phyloP scores from a whole-genome alignment of 139 green algal species.

The Chlamydomonas applanata region DNA sequence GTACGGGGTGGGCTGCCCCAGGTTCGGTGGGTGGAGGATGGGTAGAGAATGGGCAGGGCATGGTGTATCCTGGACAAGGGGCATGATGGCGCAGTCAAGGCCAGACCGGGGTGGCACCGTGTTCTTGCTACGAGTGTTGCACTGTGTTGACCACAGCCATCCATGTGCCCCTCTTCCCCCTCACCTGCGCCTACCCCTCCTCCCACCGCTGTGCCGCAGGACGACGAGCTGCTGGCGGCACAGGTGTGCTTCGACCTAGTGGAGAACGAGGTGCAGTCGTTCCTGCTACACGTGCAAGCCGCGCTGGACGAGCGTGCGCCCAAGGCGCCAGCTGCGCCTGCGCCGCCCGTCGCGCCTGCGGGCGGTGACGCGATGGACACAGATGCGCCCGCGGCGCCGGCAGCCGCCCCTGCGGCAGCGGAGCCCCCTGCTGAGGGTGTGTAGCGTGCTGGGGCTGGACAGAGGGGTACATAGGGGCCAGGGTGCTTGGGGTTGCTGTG shows the following conservation, averaged over 20 bases:
- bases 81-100: neutral
- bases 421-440: no score
- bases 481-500: no score
- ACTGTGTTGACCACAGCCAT: no score
- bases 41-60: neutral
- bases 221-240: slow-evolving; percentile 86
- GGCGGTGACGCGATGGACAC: slow-evolving; percentile 33
- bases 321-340: slow-evolving; percentile 19
- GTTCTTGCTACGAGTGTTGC: no score
- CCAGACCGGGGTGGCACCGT: no score
- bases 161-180: no score
- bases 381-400: slow-evolving; percentile 14
- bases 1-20: slow-evolving; percentile 35
- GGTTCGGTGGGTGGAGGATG: neutral
- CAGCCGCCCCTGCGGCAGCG: slow-evolving; percentile 18
- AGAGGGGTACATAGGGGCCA: no score
- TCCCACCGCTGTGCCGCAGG: no score
- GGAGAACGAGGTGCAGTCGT: slow-evolving; percentile 92
- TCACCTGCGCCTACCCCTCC: no score
- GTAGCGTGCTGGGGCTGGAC: no score
- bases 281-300: slow-evolving; percentile 53
- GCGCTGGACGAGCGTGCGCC: slow-evolving; percentile 13
- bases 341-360: no score
- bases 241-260: slow-evolving; percentile 97
- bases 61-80: neutral